Conservation (phyloP, 2,329 filamentous ascomycete species). For the Venturia oleaginea region DNA sequence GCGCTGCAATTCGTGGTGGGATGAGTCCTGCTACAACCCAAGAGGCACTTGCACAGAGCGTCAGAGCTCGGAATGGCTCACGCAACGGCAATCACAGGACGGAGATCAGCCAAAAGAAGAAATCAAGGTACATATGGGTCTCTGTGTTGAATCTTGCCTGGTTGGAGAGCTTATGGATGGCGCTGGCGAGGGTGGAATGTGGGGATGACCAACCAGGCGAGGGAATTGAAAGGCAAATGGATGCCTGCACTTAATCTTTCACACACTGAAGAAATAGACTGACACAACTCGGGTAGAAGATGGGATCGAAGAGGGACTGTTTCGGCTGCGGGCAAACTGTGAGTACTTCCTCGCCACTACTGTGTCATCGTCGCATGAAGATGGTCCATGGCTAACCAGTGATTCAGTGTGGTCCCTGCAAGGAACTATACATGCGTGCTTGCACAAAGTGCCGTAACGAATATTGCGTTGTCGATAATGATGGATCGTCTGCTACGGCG, state of each 20-base stretch:
- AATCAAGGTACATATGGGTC: constrained; percentile 60
- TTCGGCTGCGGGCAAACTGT: constrained; percentile 81
- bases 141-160: constrained; percentile 47
- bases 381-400: constrained; percentile 1
- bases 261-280: constrained; percentile 20
- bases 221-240: constrained; percentile 19
- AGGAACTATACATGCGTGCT: constrained; percentile 57
- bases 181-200: constrained; percentile 48
- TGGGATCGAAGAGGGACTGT: constrained; percentile 59
- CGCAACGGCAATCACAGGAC: constrained; percentile 24
- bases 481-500: constrained; percentile 59
- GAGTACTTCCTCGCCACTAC: constrained; percentile 20
- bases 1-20: constrained; percentile 87
- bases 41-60: constrained; percentile 29
- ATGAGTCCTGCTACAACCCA: constrained; percentile 62
- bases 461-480: constrained; percentile 78
- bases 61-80: constrained; percentile 38
- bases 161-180: constrained; percentile 44
- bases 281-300: constrained; percentile 23
- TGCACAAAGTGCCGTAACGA: constrained; percentile 68
- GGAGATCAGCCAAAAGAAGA: constrained; percentile 21
- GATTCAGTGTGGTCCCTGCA: constrained; percentile 49
- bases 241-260: constrained; percentile 13
- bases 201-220: constrained; percentile 36
- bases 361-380: not conserved